Base-by-base conservation (phyloP, 176 grass and related monocot genomes). In the Pontederia paniculata region DNA sequence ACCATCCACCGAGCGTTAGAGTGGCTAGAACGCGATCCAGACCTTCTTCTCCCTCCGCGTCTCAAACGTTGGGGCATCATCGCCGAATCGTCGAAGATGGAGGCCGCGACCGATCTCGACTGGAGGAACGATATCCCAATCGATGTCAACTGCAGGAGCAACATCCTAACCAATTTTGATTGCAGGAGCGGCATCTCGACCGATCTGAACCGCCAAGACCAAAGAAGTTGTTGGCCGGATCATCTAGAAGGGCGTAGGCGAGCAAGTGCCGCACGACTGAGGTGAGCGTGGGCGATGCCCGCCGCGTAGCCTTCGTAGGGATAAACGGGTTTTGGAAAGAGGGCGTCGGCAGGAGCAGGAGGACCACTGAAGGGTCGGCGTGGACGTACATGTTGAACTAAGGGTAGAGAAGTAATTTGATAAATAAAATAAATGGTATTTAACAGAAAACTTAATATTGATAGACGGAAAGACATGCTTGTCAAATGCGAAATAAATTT, bases 321-420 rank as follows among this genome's bases (percentile, higher is more conserved):
- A 97, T 70, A 69, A 79, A 50, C 9, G 74, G 83, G 12, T 83
- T 77, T 1, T 62, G 62, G 65, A 97, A 97, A 15, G 86, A 84
- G 0, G 83, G 80, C 1, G 86, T 84, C 3, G 48, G n/a, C 0
- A 80, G 80, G 0, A 62, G 6, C 45, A 63, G 7, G 50, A 89
- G 28, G 9, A 10, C 9, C 0, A 83, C 10, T 25, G 80, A 17
- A 9, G 83, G 93, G 55, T 91, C 93, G 48, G 86, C 93, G 44
- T 97, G 93, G 9, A 97, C 77, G 71, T 97, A 97, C 22, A 97
- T 48, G 78, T 91, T 97, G 71, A n/a, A n/a, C n/a, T n/a, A n/a
- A n/a, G n/a, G n/a, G n/a, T n/a, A n/a, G n/a, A n/a, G n/a, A n/a
- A n/a, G n/a, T n/a, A n/a, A n/a, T n/a, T n/a, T n/a, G n/a, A n/a